Base-by-base conservation (phyloP, 805 yeast species). In the Zygotorulaspora danielsina region DNA sequence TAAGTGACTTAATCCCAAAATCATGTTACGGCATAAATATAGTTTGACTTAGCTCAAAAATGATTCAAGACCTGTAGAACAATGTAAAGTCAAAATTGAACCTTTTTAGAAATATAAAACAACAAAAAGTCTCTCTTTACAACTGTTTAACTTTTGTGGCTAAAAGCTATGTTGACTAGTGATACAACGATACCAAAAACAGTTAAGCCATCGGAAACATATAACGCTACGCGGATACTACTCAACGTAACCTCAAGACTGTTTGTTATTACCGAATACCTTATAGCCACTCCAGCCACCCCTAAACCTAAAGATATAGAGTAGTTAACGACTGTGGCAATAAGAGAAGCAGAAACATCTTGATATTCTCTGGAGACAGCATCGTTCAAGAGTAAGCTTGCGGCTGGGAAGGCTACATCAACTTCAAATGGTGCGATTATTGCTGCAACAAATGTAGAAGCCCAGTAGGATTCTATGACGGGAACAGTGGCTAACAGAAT, bases 321-420 rank as follows among this genome's bases (percentile, higher is more conserved):
- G 15, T 34, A 25, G 15, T 34, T 34, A 5, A 34, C 19, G 13
- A 25, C n/a, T 5, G 38, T 34, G 20, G 30, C 32, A 17, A 34
- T 25, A 7, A 24, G 15, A 25, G 32, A 34, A 34, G 32, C 38
- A 8, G 38, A 16, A 25, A 24, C 16, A 16, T 17, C 38, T 15
- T 34, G 38, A 16, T 22, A 4, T 5, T 34, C 22, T 17, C 25
- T 16, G n/a, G 19, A 6, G 2, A 34, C 11, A 2, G 38, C 24
- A 42, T 73, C 71, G 3, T 78, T 69, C 26, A 79, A 55, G 15
- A 77, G 63, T 37, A 79, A 65, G 1, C 81, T 71, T 2, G 80
- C 80, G 1, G 84, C 76, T 0, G 86, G 86, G 59, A 79, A 80
- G 38, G 77, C 71, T 53, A 75, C 64, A 53, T 81, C 85, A 82